Evolutionary conservation across 208 protist species (phyloP).

Genomic region (Angomonas deanei): DNA sequence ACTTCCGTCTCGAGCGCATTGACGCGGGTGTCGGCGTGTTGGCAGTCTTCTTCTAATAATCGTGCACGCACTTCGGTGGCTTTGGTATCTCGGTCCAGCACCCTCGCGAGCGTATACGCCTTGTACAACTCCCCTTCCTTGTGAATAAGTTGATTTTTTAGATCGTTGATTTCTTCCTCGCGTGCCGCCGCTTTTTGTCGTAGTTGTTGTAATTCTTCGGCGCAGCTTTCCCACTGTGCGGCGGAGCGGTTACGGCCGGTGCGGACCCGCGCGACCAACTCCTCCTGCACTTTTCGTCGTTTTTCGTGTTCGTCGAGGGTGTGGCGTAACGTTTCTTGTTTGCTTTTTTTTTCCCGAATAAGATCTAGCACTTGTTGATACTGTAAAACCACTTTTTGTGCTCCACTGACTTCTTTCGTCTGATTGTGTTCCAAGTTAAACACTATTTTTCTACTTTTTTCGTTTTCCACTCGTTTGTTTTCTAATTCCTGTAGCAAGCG

Average conservation of each 20-base stretch:
- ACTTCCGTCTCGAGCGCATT: constrained; percentile 80
- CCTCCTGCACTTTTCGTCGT: constrained; percentile 95
- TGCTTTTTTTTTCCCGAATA: constrained; percentile 63
- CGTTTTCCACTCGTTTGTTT: constrained; percentile 81
- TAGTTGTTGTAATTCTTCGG: constrained; percentile 93
- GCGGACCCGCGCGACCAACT: constrained; percentile 94
- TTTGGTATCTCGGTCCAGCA: constrained; percentile 75
- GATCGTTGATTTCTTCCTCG: constrained; percentile 90
- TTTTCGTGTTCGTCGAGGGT: constrained; percentile 82
- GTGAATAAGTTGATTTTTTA: constrained; percentile 94
- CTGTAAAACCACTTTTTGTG: constrained; percentile 62
- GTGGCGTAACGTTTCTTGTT: constrained; percentile 77
- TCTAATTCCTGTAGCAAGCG: constrained; percentile 88
- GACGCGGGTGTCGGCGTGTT: constrained; percentile 42
- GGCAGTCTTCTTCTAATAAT: constrained; percentile 60
- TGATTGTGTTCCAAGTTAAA: constrained; percentile 91
- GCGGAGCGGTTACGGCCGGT: constrained; percentile 95
- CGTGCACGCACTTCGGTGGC: constrained; percentile 74
- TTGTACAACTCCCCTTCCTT: constrained; percentile 91
- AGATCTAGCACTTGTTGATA: constrained; percentile 93
- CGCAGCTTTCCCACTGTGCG: constrained; percentile 94
- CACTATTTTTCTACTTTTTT: constrained; percentile 86
- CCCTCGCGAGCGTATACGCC: constrained; percentile 65
- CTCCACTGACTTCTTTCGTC: constrained; percentile 68
- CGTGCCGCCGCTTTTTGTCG: constrained; percentile 92